Evolutionary conservation across 768 basidiomycete genomes (phyloP), one percentile per base, ranked within the genome.

Genomic region (Tricholoma saponaceum): DNA sequence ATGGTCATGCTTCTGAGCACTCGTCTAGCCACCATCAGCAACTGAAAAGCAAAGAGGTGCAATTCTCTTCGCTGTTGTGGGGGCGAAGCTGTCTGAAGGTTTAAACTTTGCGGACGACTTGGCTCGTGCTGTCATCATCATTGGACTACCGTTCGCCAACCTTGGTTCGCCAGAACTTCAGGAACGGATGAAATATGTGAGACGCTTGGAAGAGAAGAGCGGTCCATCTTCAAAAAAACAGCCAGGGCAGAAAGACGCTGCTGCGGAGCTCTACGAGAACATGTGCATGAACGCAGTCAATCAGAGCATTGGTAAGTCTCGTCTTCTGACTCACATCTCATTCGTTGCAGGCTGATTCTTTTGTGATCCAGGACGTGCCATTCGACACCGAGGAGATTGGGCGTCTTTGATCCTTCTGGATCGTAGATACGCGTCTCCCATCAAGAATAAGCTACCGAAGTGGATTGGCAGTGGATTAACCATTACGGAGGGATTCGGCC

Each of bases 51-150:
- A 67, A 69, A 71, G 72, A 60, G 94, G 94, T 14, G 92, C 92
- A 2, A 69, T 99, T 37, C 75, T 99, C 4, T 87, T 98, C 55
- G 96, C 97, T 2, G 97, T 98, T 9, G 88, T 98, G 25, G 95
- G 95, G 16, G 96, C 95, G 25, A 98, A 98, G 68, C 81, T 99
- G n/a, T 95, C 93, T 0, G 97, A 99, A 72, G 96, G 95, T 7
- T 69, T 87, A 37, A 87, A 87, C 64, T 89, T 89, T 65, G 80
- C 85, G 18, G 89, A 93, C 67, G 81, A 86, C 50, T 83, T 92
- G 14, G 94, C 95, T 2, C 87, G 95, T 28, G 89, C 86, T 10
- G 92, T 97, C 22, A 76, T 95, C 28, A 82, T 95, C 57, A 79
- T 96, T 49, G 97, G 97, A 3, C 80, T 99, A 3, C 96, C 96